Percentiles rank a stretch among this genome's conserved stretches.
phyloP scores from a whole-genome alignment of 208 protist genomes.

The Leishmania turanica region DNA sequence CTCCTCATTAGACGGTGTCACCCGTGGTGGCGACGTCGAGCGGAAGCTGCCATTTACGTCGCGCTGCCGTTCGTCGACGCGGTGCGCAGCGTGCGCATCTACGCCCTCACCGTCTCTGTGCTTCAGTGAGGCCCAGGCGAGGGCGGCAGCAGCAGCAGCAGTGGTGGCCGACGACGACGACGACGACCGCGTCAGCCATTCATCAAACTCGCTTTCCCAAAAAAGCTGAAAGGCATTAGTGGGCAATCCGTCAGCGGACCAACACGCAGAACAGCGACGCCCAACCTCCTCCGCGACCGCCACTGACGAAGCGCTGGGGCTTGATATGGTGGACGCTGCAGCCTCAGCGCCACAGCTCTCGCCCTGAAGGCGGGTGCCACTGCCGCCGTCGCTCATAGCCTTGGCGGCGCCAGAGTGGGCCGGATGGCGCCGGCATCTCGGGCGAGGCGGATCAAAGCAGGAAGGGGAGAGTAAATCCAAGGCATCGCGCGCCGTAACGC shows the following conservation, averaged over 20 bases:
- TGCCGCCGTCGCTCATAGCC: not conserved
- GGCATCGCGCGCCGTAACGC: not conserved
- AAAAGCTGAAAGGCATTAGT: constrained; percentile 19
- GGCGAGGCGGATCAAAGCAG: constrained; percentile 12
- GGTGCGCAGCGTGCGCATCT: not conserved
- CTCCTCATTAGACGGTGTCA: not conserved
- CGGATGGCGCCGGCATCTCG: not conserved
- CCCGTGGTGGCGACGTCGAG: not conserved
- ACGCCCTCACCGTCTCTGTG: not conserved
- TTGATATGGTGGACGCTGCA: not conserved
- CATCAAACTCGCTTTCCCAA: constrained; percentile 20
- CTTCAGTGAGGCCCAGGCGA: constrained; percentile 4
- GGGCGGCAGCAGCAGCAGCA: not conserved
- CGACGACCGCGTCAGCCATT: not conserved
- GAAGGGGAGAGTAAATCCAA: not conserved
- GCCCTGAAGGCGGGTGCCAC: not conserved
- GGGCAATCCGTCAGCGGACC: constrained; percentile 12
- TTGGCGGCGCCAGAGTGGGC: not conserved
- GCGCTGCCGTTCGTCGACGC: not conserved
- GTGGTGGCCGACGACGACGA: not conserved
- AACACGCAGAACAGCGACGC: not conserved
- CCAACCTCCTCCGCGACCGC: not conserved
- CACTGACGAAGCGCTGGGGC: not conserved
- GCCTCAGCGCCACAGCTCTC: not conserved
- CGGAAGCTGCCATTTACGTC: not conserved